Percentiles rank a stretch among this genome's conserved stretches.
These are phyloP conservation scores for Pseudonitzschia multistriata DNA, from an alignment of 108 stramenopile genomes.

Conservation along the genomic window DNA sequence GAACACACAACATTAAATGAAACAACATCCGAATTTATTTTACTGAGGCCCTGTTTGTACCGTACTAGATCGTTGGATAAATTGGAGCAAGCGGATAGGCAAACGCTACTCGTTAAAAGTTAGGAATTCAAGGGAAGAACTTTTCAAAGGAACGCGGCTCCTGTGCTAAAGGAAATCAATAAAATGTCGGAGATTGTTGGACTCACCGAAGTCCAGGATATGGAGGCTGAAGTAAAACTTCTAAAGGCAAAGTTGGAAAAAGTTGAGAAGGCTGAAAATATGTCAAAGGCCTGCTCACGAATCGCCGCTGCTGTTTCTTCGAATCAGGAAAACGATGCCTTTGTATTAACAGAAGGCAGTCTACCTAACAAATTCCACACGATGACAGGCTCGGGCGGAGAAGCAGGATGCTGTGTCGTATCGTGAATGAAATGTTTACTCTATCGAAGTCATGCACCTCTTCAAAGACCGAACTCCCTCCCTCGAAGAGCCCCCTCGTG, in stretches of 20 bases:
- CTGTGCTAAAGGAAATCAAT: background rate
- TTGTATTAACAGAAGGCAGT: slow-evolving; percentile 41
- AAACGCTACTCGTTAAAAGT: background rate
- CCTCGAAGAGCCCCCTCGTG: background rate
- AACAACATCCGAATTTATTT: too few species aligned
- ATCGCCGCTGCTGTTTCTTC: slow-evolving; percentile 33
- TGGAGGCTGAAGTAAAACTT: slow-evolving; percentile 37
- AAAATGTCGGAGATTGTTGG: slow-evolving; percentile 42
- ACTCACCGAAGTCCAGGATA: slow-evolving; percentile 41
- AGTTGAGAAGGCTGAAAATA: slow-evolving; percentile 42
- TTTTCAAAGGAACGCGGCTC: background rate
- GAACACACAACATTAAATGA: too few species aligned
- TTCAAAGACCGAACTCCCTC: background rate
- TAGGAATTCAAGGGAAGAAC: background rate
- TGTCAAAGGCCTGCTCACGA: slow-evolving; percentile 29
- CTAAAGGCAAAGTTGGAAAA: slow-evolving; percentile 31
- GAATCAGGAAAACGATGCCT: slow-evolving; percentile 41
- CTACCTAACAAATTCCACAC: slow-evolving; percentile 47
- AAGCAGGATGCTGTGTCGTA: slow-evolving; percentile 47
- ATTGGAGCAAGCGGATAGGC: too few species aligned
- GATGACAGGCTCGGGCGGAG: slow-evolving; percentile 29
- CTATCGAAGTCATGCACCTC: background rate
- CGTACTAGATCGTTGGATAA: too few species aligned
- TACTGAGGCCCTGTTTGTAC: too few species aligned
- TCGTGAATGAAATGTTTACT: slow-evolving; percentile 14